A percentile compares a stretch with the other conserved stretches of the same genome.
Evolutionary conservation across 768 basidiomycete genomes (phyloP).

Genomic region (Mrakia frigida): DNA sequence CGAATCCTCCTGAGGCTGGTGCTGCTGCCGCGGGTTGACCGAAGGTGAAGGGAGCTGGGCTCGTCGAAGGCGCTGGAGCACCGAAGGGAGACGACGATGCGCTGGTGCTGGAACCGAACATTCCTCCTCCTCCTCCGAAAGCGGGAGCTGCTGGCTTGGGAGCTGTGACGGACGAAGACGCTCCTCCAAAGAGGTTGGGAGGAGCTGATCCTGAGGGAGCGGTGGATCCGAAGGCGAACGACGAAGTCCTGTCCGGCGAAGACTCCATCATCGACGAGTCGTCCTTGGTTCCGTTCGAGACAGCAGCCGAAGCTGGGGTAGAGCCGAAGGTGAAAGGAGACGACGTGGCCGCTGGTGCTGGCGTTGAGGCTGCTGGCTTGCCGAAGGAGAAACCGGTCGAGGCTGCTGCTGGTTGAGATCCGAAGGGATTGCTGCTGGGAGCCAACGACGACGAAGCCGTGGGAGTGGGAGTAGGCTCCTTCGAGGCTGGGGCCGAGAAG

Average conservation of each 20-base stretch:
- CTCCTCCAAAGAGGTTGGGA: conserved; percentile 3
- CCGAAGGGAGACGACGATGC: conserved; percentile 4
- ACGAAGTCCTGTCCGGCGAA: neutral
- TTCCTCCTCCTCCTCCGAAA: neutral
- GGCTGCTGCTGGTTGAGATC: neutral
- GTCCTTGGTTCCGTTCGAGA: conserved; percentile 10
- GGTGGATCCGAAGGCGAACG: conserved; percentile 3
- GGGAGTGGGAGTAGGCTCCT: neutral
- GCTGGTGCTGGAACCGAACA: neutral
- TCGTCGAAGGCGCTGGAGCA: neutral
- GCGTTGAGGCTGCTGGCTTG: neutral
- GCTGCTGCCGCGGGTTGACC: conserved; percentile 3
- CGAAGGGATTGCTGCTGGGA: conserved; percentile 6
- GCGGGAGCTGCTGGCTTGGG: conserved; percentile 7
- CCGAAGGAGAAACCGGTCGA: conserved; percentile 18
- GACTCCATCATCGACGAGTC: conserved; percentile 16
- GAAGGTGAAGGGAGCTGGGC: conserved; percentile 18
- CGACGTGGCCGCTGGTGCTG: neutral
- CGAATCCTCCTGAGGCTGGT: conserved; percentile 7
- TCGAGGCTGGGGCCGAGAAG: neutral
- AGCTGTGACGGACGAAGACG: neutral
- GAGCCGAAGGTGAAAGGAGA: conserved; percentile 20
- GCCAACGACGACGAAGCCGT: neutral
- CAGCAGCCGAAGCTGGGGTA: neutral
- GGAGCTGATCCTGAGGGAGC: neutral